A percentile compares a stretch with the other conserved stretches of the same genome.
Conservation (phyloP, 2,329 filamentous ascomycete species). For the Trichoderma afroharzianum region DNA sequence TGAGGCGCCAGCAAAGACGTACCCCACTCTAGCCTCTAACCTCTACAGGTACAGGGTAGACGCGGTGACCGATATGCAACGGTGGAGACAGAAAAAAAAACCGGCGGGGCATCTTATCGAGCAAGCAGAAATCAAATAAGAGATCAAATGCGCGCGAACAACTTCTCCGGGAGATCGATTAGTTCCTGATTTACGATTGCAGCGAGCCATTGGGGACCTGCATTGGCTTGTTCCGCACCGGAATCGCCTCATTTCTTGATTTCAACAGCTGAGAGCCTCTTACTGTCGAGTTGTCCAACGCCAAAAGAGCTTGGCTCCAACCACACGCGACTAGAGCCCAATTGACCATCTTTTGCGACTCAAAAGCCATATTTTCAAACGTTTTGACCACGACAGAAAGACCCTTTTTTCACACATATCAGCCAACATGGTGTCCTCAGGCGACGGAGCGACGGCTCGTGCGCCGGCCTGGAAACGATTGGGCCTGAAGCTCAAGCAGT, state of each 20-base stretch:
- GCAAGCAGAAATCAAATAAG: constrained; percentile 11
- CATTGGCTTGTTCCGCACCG: background rate
- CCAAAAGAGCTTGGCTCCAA: background rate
- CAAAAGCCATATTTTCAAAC: background rate
- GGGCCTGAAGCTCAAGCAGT: constrained; percentile 58
- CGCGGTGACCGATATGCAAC: background rate
- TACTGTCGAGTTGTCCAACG: background rate
- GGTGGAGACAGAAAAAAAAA: constrained; percentile 16
- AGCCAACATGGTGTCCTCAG: constrained; percentile 42
- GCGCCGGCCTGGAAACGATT: constrained; percentile 60
- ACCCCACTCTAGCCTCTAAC: background rate
- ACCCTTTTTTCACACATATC: background rate
- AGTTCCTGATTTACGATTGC: background rate
- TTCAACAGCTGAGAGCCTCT: background rate
- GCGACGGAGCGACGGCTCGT: constrained; percentile 41
- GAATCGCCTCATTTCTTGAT: background rate
- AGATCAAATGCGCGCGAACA: constrained; percentile 1
- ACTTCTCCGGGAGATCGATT: constrained; percentile 8
- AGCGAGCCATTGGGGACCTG: constrained; percentile 6
- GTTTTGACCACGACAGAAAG: constrained; percentile 8
- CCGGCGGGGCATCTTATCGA: constrained; percentile 15
- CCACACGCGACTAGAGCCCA: constrained; percentile 4
- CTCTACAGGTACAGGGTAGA: background rate
- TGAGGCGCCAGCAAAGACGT: constrained; percentile 28
- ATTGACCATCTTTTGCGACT: background rate